Conservation (phyloP, 2,329 filamentous ascomycete genomes). For the Phaeosphaeriaceae sp. region DNA sequence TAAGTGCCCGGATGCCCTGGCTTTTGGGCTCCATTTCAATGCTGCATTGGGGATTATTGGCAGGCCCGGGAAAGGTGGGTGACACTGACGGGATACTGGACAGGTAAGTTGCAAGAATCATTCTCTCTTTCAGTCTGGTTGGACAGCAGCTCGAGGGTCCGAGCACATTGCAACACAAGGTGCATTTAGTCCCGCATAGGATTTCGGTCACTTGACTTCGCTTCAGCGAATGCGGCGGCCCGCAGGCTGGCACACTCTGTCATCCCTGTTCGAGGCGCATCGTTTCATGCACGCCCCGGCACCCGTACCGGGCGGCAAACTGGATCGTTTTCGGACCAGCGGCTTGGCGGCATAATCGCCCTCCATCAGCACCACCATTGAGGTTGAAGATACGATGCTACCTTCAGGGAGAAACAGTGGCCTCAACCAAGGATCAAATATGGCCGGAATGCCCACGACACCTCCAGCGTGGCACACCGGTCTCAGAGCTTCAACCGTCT, state of each 20-base stretch:
- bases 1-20: constrained; percentile 90
- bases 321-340: constrained; percentile 41
- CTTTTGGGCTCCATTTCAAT: constrained; percentile 77
- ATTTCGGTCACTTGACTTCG: constrained; percentile 67
- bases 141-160: constrained; percentile 30
- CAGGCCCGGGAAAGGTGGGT: constrained; percentile 78
- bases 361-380: constrained; percentile 20
- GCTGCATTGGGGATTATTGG: constrained; percentile 74
- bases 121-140: constrained; percentile 39
- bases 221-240: constrained; percentile 50
- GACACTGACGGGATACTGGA: constrained; percentile 80
- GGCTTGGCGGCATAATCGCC: constrained; percentile 34
- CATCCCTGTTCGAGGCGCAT: constrained; percentile 43
- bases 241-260: constrained; percentile 42
- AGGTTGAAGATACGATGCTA: constrained; percentile 17
- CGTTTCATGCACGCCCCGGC: constrained; percentile 41
- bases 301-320: constrained; percentile 46
- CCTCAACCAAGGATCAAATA: background rate
- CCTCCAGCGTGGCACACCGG: constrained; percentile 17
- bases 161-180: constrained; percentile 36
- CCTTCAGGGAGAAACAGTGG: background rate
- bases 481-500: constrained; percentile 23
- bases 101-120: constrained; percentile 72
- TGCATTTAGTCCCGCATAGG: constrained; percentile 59
- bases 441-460: constrained; percentile 10